A percentile compares a stretch with the other conserved stretches of the same genome.
phyloP scores from a whole-genome alignment of 2,329 filamentous ascomycete species.

The Pseudopyricularia cyperi region DNA sequence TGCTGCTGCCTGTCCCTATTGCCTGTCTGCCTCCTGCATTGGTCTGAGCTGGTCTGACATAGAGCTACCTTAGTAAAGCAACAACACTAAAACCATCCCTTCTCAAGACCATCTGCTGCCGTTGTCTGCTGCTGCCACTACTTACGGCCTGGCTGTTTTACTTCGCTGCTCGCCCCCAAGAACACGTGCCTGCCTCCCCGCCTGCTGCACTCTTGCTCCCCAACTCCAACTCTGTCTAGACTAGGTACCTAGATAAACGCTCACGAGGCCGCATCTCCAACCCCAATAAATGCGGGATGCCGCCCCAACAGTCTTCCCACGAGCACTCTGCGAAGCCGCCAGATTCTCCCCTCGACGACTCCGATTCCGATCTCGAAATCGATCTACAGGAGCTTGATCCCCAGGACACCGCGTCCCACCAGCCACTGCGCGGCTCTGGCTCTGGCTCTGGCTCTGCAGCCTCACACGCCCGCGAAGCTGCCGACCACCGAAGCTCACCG shows the following conservation, averaged over 20 bases:
- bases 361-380: conserved; percentile 66
- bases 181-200: background rate
- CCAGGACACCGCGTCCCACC: conserved; percentile 19
- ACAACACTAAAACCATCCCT: background rate
- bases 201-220: background rate
- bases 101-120: background rate
- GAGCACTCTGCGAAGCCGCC: conserved; percentile 42
- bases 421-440: conserved; percentile 14
- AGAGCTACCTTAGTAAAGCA: background rate
- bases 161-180: background rate
- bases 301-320: conserved; percentile 34
- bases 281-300: conserved; percentile 34
- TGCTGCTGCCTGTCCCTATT: too few relatives aligned
- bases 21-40: background rate
- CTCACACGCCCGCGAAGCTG: conserved; percentile 30
- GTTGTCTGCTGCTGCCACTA: background rate
- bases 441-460: too few relatives aligned
- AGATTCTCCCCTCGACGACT: conserved; percentile 53
- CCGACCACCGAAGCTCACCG: conserved; percentile 30
- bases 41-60: background rate
- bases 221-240: too few relatives aligned
- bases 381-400: conserved; percentile 73
- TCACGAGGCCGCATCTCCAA: background rate
- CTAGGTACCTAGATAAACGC: too few relatives aligned
- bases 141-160: background rate